Evolutionary conservation across 495 filamentous ascomycete genomes (phyloP).

Genomic region (Penicillium atrosanguineum): DNA sequence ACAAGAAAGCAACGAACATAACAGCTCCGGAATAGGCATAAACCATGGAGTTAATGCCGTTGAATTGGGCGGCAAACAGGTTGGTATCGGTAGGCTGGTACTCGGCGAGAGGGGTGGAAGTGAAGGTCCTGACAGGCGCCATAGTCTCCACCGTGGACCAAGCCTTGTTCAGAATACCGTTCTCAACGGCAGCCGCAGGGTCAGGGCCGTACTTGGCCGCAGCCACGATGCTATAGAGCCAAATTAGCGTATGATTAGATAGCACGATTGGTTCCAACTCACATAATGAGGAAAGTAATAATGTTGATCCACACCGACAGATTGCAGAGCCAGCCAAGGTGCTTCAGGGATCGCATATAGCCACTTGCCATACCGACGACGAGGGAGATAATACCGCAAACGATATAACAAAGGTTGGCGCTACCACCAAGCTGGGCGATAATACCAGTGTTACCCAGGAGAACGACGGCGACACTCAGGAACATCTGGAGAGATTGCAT

Average conservation of each 20-base stretch:
- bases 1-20: conserved; percentile 62
- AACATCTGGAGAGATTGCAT: conserved; percentile 51
- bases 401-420: conserved; percentile 48
- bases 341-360: conserved; percentile 33
- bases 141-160: conserved; percentile 6
- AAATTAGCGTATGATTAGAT: background rate
- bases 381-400: conserved; percentile 47
- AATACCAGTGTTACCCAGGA: conserved; percentile 49
- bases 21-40: conserved; percentile 43
- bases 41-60: conserved; percentile 22
- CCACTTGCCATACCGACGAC: conserved; percentile 45
- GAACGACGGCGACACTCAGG: conserved; percentile 52
- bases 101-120: conserved; percentile 7
- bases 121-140: conserved; percentile 17
- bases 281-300: conserved; percentile 21
- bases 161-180: conserved; percentile 7
- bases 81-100: conserved; percentile 17
- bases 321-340: conserved; percentile 25
- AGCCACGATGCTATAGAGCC: conserved; percentile 43
- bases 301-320: conserved; percentile 28
- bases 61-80: conserved; percentile 19
- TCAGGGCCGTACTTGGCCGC: conserved; percentile 46
- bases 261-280: background rate
- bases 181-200: conserved; percentile 24
- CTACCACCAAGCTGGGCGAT: conserved; percentile 20